Evolutionary conservation across 208 protist species (phyloP).

Genomic region (Crithidia thermophila): DNA sequence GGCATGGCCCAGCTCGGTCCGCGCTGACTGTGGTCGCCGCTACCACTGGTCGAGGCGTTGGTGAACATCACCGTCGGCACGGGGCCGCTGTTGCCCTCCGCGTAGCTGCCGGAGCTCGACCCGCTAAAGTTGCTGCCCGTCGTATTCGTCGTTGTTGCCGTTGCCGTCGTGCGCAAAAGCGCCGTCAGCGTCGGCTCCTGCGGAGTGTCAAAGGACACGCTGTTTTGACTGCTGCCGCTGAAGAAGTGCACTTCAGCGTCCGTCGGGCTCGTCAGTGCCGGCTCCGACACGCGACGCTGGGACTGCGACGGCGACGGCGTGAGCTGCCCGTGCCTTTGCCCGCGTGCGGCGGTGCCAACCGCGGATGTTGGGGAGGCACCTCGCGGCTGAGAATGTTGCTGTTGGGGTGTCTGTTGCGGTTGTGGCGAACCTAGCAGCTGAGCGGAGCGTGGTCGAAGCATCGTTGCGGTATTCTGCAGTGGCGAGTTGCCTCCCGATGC

Average conservation of each 20-base stretch:
- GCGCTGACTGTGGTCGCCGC: not conserved
- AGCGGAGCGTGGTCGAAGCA: too few relatives aligned
- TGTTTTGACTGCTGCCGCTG: constrained; percentile 8
- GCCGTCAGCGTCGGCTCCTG: constrained; percentile 1
- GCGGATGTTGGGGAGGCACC: too few relatives aligned
- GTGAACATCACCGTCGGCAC: not conserved
- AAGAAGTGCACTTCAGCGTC: constrained; percentile 10
- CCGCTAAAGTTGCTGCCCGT: not conserved
- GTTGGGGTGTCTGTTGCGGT: too few relatives aligned
- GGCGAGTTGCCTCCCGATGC: too few relatives aligned
- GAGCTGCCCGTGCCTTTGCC: too few relatives aligned
- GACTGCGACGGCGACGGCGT: too few relatives aligned
- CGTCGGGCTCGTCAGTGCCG: not conserved
- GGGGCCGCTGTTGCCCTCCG: not conserved
- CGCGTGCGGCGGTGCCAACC: too few relatives aligned
- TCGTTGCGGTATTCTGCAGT: too few relatives aligned
- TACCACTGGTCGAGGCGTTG: not conserved
- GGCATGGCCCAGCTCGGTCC: not conserved
- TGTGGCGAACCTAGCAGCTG: not conserved
- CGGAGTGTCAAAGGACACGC: not conserved
- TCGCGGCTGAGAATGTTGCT: too few relatives aligned
- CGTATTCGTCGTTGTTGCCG: not conserved
- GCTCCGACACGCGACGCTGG: not conserved
- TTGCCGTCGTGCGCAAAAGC: not conserved
- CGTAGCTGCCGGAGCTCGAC: constrained; percentile 3